Percentiles rank a stretch among this genome's conserved stretches.
Conservation (phyloP, 495 filamentous ascomycete species). For the Peziza echinospora region DNA sequence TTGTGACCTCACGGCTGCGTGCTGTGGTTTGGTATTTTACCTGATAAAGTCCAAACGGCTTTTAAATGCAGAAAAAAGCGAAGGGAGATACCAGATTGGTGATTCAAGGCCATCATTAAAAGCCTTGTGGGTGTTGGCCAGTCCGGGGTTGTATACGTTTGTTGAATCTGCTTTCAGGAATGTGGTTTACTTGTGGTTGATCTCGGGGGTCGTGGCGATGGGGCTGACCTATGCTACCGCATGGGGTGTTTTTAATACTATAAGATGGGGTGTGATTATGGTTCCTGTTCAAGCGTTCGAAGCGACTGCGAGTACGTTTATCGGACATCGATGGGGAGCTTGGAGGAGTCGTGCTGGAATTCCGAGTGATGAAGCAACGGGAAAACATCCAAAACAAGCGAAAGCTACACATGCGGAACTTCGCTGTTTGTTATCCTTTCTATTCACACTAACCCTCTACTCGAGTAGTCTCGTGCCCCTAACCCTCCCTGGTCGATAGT, state of each 20-base stretch:
- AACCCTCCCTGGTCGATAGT: too few species aligned
- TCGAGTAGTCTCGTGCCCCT: too few species aligned
- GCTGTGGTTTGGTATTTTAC: constrained; percentile 39
- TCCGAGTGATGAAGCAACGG: background rate
- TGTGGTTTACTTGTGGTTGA: constrained; percentile 49
- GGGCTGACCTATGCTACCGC: constrained; percentile 46
- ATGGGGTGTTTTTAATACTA: constrained; percentile 56
- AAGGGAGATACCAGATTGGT: background rate
- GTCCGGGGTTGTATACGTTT: constrained; percentile 37
- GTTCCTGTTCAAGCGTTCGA: constrained; percentile 49
- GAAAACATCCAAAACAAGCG: background rate
- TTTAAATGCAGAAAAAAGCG: background rate
- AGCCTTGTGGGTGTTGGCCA: constrained; percentile 29
- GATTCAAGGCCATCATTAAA: constrained; percentile 20
- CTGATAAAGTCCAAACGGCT: constrained; percentile 7
- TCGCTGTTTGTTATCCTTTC: background rate
- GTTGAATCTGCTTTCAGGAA: constrained; percentile 45
- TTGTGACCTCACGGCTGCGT: constrained; percentile 36
- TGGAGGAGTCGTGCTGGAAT: constrained; percentile 28
- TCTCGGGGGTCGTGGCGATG: constrained; percentile 39
- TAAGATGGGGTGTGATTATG: constrained; percentile 62
- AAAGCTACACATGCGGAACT: constrained; percentile 2
- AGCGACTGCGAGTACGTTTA: constrained; percentile 39
- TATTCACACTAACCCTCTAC: background rate
- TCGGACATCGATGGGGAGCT: constrained; percentile 45